These are phyloP conservation scores for Fusarium verrucosum DNA, from an alignment of 2,329 filamentous ascomycete genomes.

Conservation along the genomic window DNA sequence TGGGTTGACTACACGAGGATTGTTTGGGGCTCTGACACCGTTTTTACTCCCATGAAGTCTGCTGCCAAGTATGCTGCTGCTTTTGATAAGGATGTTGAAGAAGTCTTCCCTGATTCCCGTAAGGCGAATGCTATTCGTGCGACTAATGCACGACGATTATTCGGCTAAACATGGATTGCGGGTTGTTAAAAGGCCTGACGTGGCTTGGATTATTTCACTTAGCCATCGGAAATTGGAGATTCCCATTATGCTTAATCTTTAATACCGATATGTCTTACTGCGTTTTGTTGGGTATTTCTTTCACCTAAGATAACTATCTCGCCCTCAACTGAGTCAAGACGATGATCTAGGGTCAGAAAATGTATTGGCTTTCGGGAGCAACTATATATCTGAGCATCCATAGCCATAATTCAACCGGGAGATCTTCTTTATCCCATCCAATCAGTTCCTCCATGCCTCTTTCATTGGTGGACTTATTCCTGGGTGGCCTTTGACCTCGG, in stretches of 20 bases:
- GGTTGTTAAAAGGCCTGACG: too few relatives aligned
- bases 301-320: too few relatives aligned
- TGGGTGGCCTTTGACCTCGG: neutral
- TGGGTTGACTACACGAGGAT: constrained; percentile 18
- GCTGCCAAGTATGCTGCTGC: constrained; percentile 12
- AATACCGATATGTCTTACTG: neutral
- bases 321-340: too few relatives aligned
- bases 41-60: constrained; percentile 7
- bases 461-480: constrained; percentile 8
- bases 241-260: neutral
- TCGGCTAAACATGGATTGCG: neutral
- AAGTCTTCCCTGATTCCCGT: neutral
- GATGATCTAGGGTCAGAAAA: neutral
- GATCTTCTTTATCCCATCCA: neutral
- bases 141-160: constrained; percentile 1
- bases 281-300: too few relatives aligned
- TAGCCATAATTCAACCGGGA: neutral
- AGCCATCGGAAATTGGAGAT: neutral
- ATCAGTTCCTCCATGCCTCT: rapidly evolving
- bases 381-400: neutral
- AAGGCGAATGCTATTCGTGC: constrained; percentile 14
- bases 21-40: constrained; percentile 19
- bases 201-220: too few relatives aligned
- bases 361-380: neutral
- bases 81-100: constrained; percentile 13